phyloP scores from a whole-genome alignment of 1,139 yeast genomes.

The Hyphopichia buzzinii region DNA sequence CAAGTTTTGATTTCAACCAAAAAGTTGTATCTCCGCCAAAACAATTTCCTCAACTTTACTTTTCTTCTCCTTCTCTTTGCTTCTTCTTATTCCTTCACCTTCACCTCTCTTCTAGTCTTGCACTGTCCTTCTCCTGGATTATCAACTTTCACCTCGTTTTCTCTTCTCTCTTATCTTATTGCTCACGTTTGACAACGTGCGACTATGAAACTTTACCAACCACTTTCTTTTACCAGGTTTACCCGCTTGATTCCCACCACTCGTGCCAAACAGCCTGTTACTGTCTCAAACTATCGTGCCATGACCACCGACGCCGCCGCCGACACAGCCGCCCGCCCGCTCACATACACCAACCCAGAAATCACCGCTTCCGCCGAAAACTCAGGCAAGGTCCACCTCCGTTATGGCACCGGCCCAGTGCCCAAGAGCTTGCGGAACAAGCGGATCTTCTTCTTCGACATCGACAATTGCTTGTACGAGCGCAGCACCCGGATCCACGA shows the following conservation, averaged over 20 bases:
- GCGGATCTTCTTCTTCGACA: conserved; percentile 79
- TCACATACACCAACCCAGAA: conserved; percentile 4
- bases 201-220: not conserved
- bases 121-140: too few species aligned
- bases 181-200: not conserved
- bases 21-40: too few species aligned
- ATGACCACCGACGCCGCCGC: conserved; percentile 1
- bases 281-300: not conserved
- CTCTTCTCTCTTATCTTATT: too few species aligned
- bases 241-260: not conserved
- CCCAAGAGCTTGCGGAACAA: conserved; percentile 30
- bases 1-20: too few species aligned
- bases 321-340: not conserved
- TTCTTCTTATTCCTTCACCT: too few species aligned
- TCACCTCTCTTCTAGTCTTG: too few species aligned
- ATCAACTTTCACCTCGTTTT: too few species aligned
- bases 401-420: conserved; percentile 47
- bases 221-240: not conserved
- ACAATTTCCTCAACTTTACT: too few species aligned
- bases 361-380: conserved; percentile 19
- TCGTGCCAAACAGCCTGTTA: not conserved
- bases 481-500: conserved; percentile 76
- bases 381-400: conserved; percentile 32
- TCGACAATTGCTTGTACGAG: conserved; percentile 85
- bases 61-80: too few species aligned